Evolutionary conservation across 495 filamentous ascomycete genomes (phyloP).

Genomic region (Clavariopsis aquatica): DNA sequence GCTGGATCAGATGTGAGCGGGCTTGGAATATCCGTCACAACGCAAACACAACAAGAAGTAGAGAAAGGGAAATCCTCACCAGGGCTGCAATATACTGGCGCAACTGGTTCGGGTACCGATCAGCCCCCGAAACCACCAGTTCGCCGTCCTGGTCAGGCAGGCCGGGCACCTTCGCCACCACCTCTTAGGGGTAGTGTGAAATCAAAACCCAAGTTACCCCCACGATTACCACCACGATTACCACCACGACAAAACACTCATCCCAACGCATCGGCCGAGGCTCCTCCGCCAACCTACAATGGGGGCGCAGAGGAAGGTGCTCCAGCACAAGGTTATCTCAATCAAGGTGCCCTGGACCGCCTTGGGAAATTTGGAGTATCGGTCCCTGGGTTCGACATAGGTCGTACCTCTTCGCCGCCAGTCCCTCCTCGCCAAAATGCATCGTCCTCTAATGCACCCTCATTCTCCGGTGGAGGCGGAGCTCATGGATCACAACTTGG

Average conservation of each 20-base stretch:
- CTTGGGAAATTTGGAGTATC: conserved; percentile 77
- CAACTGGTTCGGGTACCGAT: conserved; percentile 67
- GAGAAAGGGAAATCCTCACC: conserved; percentile 53
- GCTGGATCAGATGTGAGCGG: conserved; percentile 47
- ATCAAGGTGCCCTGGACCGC: conserved; percentile 66
- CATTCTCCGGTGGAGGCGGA: conserved; percentile 19
- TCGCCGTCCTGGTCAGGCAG: conserved; percentile 53
- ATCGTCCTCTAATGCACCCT: conserved; percentile 13
- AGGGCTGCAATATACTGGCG: conserved; percentile 68
- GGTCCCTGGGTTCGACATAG: conserved; percentile 80
- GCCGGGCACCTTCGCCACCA: conserved; percentile 45
- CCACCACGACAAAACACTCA: conserved; percentile 67
- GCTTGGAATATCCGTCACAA: conserved; percentile 43
- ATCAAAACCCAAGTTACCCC: conserved; percentile 62
- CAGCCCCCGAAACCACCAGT: conserved; percentile 72
- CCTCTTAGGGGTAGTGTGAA: conserved; percentile 39
- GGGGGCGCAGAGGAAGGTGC: conserved; percentile 41
- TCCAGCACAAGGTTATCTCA: conserved; percentile 54
- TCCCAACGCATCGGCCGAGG: conserved; percentile 48
- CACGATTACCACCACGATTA: conserved; percentile 75
- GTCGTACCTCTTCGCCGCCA: conserved; percentile 41
- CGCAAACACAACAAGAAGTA: conserved; percentile 49
- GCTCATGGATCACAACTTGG: conserved; percentile 49
- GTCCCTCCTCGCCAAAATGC: conserved; percentile 34
- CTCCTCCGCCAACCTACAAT: conserved; percentile 59